phyloP scores from a whole-genome alignment of 2,329 filamentous ascomycete species.

The Cercospora sesami region DNA sequence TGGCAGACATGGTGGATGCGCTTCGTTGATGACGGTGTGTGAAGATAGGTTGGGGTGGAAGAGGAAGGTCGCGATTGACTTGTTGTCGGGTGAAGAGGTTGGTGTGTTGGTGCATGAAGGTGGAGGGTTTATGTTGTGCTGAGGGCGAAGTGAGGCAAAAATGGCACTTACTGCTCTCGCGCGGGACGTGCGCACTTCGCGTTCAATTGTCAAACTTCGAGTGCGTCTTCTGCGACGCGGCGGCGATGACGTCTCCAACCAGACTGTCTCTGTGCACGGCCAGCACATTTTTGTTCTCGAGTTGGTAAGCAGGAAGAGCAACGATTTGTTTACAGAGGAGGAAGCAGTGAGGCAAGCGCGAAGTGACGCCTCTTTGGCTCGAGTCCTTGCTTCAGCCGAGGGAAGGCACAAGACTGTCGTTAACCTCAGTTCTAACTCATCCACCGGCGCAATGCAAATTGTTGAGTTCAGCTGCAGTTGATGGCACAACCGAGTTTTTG shows the following conservation, averaged over 20 bases:
- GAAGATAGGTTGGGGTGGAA: constrained; percentile 16
- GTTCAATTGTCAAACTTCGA: constrained; percentile 4
- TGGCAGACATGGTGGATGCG: constrained; percentile 11
- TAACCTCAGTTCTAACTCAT: neutral
- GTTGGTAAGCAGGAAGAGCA: neutral
- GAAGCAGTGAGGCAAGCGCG: neutral
- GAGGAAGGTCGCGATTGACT: constrained; percentile 14
- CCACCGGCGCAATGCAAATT: neutral
- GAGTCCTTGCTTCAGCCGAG: neutral
- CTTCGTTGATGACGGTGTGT: constrained; percentile 1
- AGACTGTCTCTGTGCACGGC: constrained; percentile 34
- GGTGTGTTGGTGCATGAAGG: constrained; percentile 14
- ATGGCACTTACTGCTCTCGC: constrained; percentile 19
- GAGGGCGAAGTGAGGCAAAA: constrained; percentile 7
- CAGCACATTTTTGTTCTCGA: constrained; percentile 28
- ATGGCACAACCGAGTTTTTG: neutral
- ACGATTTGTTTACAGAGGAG: neutral
- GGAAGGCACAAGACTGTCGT: neutral
- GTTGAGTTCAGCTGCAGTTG: neutral
- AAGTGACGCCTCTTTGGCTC: neutral
- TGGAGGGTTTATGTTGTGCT: constrained; percentile 3
- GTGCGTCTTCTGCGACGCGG: constrained; percentile 21
- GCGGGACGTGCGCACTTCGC: constrained; percentile 6
- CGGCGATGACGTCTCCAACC: constrained; percentile 31
- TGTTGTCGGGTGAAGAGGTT: constrained; percentile 10